Percentiles rank a stretch among this genome's conserved stretches.
Conservation (phyloP, 2,329 filamentous ascomycete species). For the Aspergillus oerlinghausenensis region DNA sequence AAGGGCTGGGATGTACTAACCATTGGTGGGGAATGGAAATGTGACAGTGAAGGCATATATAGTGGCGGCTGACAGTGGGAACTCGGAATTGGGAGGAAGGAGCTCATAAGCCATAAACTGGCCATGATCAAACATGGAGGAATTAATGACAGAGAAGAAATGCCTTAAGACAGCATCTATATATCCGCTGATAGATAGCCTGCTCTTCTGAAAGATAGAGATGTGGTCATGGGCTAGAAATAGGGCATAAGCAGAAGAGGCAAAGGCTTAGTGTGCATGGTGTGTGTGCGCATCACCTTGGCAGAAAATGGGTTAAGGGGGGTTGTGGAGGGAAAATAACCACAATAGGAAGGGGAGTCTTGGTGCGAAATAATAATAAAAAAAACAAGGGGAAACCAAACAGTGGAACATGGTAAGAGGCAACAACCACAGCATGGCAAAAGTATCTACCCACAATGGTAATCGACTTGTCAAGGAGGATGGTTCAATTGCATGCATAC, state of each 20-base stretch:
- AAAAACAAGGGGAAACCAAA: conserved; percentile 1
- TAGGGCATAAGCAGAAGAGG: background rate
- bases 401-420: background rate
- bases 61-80: conserved; percentile 3
- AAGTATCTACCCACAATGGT: background rate
- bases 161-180: background rate
- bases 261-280: background rate
- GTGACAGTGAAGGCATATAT: background rate
- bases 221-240: background rate
- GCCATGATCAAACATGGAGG: background rate
- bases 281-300: background rate
- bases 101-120: background rate
- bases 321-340: background rate
- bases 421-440: background rate
- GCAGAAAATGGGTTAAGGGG: background rate
- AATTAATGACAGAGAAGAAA: background rate
- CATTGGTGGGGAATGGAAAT: conserved; percentile 8
- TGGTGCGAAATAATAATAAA: conserved; percentile 1
- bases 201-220: background rate
- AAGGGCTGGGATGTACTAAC: conserved; percentile 1
- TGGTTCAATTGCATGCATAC: background rate
- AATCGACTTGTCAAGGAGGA: background rate
- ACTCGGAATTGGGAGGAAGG: background rate
- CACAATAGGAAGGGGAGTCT: conserved; percentile 1
- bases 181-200: background rate